Evolutionary conservation across 202 grass and related monocot genomes (phyloP).

Genomic region (Setaria viridis): DNA sequence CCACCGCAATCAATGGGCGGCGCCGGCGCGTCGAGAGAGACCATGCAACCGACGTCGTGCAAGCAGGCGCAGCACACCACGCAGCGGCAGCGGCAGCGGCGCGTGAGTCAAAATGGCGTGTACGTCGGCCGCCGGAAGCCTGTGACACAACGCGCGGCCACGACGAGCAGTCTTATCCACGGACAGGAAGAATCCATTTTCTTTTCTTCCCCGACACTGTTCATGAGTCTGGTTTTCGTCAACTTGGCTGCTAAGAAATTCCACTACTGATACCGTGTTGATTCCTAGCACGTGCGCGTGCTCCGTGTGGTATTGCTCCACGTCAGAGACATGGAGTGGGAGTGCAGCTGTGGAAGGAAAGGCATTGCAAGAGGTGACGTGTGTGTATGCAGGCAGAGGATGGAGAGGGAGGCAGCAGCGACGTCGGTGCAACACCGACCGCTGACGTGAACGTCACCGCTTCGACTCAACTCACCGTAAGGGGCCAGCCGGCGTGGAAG

Average conservation of each 20-base stretch:
- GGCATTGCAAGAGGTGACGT: slow-evolving; percentile 9
- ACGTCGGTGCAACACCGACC: slow-evolving; percentile 34
- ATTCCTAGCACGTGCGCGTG: neutral
- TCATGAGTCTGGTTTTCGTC: neutral
- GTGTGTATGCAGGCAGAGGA: neutral
- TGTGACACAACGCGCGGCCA: slow-evolving; percentile 41
- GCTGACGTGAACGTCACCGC: slow-evolving; percentile 10
- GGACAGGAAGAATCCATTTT: neutral
- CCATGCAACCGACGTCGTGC: slow-evolving; percentile 22
- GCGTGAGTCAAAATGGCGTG: slow-evolving; percentile 48
- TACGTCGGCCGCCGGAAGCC: slow-evolving; percentile 20
- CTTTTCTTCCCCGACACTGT: neutral
- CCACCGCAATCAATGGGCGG: slow-evolving; percentile 14
- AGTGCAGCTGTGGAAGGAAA: neutral
- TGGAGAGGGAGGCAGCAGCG: neutral
- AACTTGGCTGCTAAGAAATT: neutral
- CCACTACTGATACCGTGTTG: neutral
- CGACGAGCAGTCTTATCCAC: slow-evolving; percentile 45
- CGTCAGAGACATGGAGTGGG: neutral
- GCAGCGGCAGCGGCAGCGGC: neutral
- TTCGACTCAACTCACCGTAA: slow-evolving; percentile 55
- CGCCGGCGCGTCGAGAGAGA: slow-evolving; percentile 16
- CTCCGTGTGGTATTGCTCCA: slow-evolving; percentile 10
- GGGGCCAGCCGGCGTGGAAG: slow-evolving; percentile 30
- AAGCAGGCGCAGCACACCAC: too few relatives aligned